Conservation (phyloP, 2,329 filamentous ascomycete species). For the Parascedosporium putredinis region DNA sequence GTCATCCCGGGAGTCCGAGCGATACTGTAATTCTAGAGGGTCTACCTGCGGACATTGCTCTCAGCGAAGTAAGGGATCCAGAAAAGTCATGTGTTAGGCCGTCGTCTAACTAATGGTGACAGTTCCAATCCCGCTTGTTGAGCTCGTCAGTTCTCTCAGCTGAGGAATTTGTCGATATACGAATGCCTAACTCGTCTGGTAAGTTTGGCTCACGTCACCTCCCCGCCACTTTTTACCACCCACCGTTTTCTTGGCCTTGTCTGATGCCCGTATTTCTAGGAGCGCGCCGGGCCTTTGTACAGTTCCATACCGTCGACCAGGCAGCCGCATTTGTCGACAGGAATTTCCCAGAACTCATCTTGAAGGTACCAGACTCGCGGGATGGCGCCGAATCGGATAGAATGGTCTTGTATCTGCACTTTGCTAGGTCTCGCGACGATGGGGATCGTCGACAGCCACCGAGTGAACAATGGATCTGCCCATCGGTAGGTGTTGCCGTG, state of each 20-base stretch:
- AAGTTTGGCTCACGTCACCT: no score
- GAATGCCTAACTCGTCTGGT: slow-evolving; percentile 26
- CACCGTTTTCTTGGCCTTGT: neutral
- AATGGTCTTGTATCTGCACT: slow-evolving; percentile 29
- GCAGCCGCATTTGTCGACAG: slow-evolving; percentile 30
- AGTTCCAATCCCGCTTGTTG: slow-evolving; percentile 17
- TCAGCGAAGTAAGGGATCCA: slow-evolving; percentile 36
- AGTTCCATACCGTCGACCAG: slow-evolving; percentile 29
- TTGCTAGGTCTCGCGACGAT: slow-evolving; percentile 27
- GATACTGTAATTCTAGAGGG: slow-evolving; percentile 46
- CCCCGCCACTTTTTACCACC: no score
- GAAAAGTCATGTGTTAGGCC: neutral
- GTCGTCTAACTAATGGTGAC: neutral
- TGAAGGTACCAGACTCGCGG: slow-evolving; percentile 25
- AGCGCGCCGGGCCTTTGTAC: slow-evolving; percentile 29
- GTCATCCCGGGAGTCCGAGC: slow-evolving; percentile 31
- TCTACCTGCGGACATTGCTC: slow-evolving; percentile 35
- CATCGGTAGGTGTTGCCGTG: slow-evolving; percentile 20
- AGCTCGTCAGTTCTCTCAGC: slow-evolving; percentile 23
- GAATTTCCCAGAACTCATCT: slow-evolving; percentile 28
- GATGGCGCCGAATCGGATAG: slow-evolving; percentile 25
- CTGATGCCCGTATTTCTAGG: slow-evolving; percentile 20
- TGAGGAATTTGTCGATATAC: slow-evolving; percentile 27
- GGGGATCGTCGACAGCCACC: slow-evolving; percentile 17
- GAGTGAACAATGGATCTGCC: slow-evolving; percentile 25